These are phyloP conservation scores for Rhododendron molle DNA, from an alignment of 148 eudicot genomes.

Conservation along the genomic window DNA sequence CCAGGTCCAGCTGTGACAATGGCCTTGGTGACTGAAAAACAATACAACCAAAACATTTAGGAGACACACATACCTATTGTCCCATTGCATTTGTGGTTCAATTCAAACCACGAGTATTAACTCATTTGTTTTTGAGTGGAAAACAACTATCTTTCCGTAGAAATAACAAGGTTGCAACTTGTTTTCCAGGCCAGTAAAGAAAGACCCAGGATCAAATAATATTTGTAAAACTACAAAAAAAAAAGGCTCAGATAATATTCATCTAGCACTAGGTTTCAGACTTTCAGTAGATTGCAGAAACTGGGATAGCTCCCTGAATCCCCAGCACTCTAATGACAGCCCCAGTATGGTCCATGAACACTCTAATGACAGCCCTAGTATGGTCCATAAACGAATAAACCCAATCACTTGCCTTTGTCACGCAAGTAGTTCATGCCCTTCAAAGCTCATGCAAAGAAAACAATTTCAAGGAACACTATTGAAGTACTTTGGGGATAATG, in stretches of 20 bases:
- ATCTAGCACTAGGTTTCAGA: no score
- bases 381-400: not conserved
- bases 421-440: not conserved
- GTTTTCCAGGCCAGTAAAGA: no score
- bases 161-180: no score
- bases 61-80: not conserved
- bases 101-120: not conserved
- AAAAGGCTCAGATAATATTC: not conserved
- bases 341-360: no score
- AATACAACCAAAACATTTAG: not conserved
- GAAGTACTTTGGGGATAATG: not conserved
- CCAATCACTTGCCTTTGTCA: not conserved
- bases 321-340: no score
- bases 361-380: not conserved
- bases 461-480: not conserved
- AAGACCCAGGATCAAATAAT: not conserved
- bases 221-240: not conserved
- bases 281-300: no score
- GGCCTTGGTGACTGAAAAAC: conserved; percentile 10
- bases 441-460: not conserved
- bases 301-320: no score
- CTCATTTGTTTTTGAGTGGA: not conserved
- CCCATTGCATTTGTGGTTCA: not conserved
- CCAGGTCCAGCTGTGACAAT: conserved; percentile 10
- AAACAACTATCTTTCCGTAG: not conserved